Base-by-base conservation (phyloP, 1,284 basidiomycete genomes). In the Trichosporon sp. region DNA sequence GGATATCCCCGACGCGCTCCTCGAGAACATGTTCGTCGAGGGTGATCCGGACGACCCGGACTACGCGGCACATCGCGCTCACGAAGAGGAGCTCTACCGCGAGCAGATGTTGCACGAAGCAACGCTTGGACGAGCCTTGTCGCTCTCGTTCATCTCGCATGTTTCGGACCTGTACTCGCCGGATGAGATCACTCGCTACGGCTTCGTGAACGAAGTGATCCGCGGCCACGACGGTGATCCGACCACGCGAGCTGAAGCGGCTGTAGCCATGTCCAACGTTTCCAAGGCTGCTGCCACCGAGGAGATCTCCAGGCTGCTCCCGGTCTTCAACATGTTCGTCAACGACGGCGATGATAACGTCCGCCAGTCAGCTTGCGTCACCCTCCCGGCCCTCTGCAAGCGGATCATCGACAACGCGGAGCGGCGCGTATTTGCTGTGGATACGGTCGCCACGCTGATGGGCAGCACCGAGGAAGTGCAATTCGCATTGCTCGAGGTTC, bases 171-270 rank as follows among this genome's bases (percentile, higher is more conserved):
- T 90, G 70, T 88, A 89, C 16, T 80, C 90, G 70, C 86, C 86
- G 16, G 87, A 89, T 19, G 89, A 90, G 43, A 88, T 89, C 5
- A 87, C 90, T 68, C 80, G 82, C 12, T 87, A 89, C 65, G 84
- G 85, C 1, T 94, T 98, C 79, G 89, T 96, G 1, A 88, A 89
- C 65, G 94, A 97, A 81, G 89, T 98, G 1, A 88, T 92, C 74
- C 87, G 90, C 37, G 90, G 93, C 12, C 88, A 89, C n/a, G 87
- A 87, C 61, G 95, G 98, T 78, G 86, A 90, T 61, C 88, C 91
- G 70, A 92, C 91, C 87, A 93, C 97, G 8, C 88, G 96, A 75
- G 89, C 93, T 67, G 96, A 98, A 83, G 94, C 93, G 0, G 92
- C 92, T 0, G 92, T 94, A 73, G 93, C 95, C 0, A 86, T 98